phyloP scores from a whole-genome alignment of 1,284 basidiomycete genomes.

The Microbotryum violaceum region DNA sequence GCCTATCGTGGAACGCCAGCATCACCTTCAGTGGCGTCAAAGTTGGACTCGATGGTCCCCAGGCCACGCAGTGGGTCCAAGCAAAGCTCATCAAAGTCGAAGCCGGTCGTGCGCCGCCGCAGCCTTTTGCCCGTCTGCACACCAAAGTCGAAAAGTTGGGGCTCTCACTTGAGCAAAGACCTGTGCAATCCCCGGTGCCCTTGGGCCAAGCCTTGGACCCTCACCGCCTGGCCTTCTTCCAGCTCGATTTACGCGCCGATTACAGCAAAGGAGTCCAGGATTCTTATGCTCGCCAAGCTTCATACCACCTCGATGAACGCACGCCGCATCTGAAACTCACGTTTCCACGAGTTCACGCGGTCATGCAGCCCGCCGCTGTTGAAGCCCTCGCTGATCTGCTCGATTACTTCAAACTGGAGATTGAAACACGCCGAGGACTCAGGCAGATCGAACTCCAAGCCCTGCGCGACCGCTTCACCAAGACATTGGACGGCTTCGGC shows the following conservation, averaged over 20 bases:
- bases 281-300: not conserved
- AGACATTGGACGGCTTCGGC: constrained; percentile 50
- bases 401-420: constrained; percentile 73
- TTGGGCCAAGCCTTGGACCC: constrained; percentile 42
- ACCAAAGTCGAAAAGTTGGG: constrained; percentile 60
- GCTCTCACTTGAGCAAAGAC: constrained; percentile 60
- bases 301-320: not conserved
- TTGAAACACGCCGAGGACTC: constrained; percentile 61
- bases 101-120: constrained; percentile 1
- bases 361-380: constrained; percentile 84
- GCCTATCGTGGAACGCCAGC: constrained; percentile 42
- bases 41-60: constrained; percentile 61
- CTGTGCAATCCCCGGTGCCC: constrained; percentile 33
- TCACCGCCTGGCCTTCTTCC: constrained; percentile 70
- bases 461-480: constrained; percentile 67
- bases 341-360: constrained; percentile 71
- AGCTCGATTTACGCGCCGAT: constrained; percentile 55
- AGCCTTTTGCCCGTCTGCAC: constrained; percentile 40
- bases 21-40: constrained; percentile 66
- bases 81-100: constrained; percentile 56
- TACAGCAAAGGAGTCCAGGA: constrained; percentile 34
- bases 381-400: constrained; percentile 79
- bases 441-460: constrained; percentile 65
- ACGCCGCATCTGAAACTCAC: constrained; percentile 46
- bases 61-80: constrained; percentile 63